phyloP scores from a whole-genome alignment of 2,329 filamentous ascomycete genomes.

The Penicillium sp. region DNA sequence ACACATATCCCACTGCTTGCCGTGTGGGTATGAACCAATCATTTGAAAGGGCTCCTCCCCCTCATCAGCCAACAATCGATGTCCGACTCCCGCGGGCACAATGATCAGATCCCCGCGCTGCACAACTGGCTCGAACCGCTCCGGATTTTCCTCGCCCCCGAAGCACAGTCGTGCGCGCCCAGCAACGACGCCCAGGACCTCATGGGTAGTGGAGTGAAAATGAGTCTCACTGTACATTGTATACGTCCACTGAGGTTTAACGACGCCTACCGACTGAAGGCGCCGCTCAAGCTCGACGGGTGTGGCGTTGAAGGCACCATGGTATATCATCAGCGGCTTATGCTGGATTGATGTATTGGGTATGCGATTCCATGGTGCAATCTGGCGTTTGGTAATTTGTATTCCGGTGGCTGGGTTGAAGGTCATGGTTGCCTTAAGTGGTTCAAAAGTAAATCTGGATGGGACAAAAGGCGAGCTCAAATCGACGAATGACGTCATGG shows the following conservation, averaged over 20 bases:
- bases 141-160: constrained; percentile 63
- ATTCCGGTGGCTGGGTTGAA: constrained; percentile 53
- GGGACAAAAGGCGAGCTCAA: not conserved
- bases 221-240: constrained; percentile 68
- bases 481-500: not conserved
- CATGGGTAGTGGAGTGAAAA: constrained; percentile 68
- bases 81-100: constrained; percentile 65
- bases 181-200: constrained; percentile 62
- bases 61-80: constrained; percentile 62
- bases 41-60: constrained; percentile 58
- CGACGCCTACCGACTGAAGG: constrained; percentile 55
- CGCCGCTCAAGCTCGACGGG: constrained; percentile 58
- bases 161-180: constrained; percentile 66
- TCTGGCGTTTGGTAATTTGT: constrained; percentile 58
- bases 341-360: constrained; percentile 67
- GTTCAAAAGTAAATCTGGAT: not conserved
- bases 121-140: constrained; percentile 57
- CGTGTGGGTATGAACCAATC: constrained; percentile 66
- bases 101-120: constrained; percentile 64
- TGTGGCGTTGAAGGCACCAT: constrained; percentile 55
- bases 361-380: constrained; percentile 57
- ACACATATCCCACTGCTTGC: constrained; percentile 68
- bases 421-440: constrained; percentile 24
- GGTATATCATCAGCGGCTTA: constrained; percentile 68
- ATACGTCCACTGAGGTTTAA: constrained; percentile 66